Conservation (phyloP, 1,284 basidiomycete species). For the Microbotryomycetes sp. region DNA sequence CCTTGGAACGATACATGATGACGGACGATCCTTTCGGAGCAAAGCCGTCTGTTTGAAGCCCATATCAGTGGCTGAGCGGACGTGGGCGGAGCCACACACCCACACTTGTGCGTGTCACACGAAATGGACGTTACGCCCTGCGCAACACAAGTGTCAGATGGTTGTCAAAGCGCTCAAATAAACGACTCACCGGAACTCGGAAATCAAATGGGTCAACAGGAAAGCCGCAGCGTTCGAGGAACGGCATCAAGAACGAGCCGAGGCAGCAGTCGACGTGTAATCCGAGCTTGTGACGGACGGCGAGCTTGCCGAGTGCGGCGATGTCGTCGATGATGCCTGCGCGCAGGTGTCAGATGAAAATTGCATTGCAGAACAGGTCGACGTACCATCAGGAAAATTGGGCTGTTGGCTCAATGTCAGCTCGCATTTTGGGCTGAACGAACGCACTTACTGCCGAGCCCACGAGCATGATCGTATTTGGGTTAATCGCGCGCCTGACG, state of each 20-base stretch:
- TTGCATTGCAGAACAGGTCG: slow-evolving; percentile 5
- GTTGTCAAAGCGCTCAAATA: slow-evolving; percentile 55
- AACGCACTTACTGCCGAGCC: slow-evolving; percentile 20
- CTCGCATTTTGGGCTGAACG: too few relatives aligned
- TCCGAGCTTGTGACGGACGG: slow-evolving; percentile 67
- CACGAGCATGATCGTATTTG: slow-evolving; percentile 68
- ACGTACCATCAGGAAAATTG: slow-evolving; percentile 69
- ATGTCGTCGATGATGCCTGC: slow-evolving; percentile 65
- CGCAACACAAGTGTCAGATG: background rate
- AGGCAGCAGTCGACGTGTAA: slow-evolving; percentile 83
- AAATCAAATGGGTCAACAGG: slow-evolving; percentile 68
- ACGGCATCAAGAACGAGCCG: slow-evolving; percentile 85
- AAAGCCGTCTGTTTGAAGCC: slow-evolving; percentile 26
- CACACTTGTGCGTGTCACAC: slow-evolving; percentile 76
- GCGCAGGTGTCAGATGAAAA: slow-evolving; percentile 6
- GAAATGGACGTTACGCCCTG: slow-evolving; percentile 28
- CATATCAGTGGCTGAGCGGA: too few relatives aligned
- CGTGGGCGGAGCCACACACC: slow-evolving; percentile 48
- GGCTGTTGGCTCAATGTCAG: too few relatives aligned
- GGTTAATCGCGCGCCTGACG: slow-evolving; percentile 73
- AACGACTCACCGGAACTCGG: slow-evolving; percentile 75
- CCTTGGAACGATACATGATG: slow-evolving; percentile 67
- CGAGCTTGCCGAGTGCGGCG: slow-evolving; percentile 65
- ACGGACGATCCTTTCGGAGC: slow-evolving; percentile 71
- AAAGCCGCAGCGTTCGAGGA: slow-evolving; percentile 56